Conservation (phyloP, 768 basidiomycete species). For the Phallus indusiatus region DNA sequence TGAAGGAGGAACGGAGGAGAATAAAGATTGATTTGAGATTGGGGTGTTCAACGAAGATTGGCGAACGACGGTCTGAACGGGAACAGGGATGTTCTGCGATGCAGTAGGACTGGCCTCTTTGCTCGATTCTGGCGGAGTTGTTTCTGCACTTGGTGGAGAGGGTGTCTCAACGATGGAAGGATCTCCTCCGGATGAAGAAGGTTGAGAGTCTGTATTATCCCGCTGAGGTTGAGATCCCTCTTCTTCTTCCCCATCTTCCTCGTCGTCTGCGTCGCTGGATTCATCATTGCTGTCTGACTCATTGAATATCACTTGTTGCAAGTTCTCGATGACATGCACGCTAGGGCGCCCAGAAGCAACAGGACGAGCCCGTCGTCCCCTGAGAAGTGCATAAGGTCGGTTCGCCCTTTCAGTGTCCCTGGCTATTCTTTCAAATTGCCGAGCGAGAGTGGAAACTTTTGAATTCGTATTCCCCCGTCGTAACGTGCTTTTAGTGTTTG, state of each 20-base stretch:
- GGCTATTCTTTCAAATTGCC: constrained; percentile 81
- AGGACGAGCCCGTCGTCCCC: constrained; percentile 80
- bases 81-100: neutral
- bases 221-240: constrained; percentile 14
- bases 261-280: constrained; percentile 32
- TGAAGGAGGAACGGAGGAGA: constrained; percentile 43
- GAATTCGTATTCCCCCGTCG: constrained; percentile 44
- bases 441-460: constrained; percentile 82
- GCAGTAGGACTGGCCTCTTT: neutral
- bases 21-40: constrained; percentile 14
- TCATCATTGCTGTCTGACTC: constrained; percentile 59
- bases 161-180: neutral
- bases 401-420: constrained; percentile 67
- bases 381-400: constrained; percentile 75
- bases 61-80: neutral
- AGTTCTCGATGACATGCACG: constrained; percentile 80
- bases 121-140: neutral
- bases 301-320: constrained; percentile 83
- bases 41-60: neutral
- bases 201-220: neutral
- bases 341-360: constrained; percentile 83
- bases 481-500: constrained; percentile 40
- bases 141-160: neutral
- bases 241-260: constrained; percentile 27
- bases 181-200: neutral